Percentiles rank a stretch among this genome's conserved stretches.
These are phyloP conservation scores for Xylariaceae sp. DNA, from an alignment of 2,329 filamentous ascomycete genomes.

Conservation along the genomic window DNA sequence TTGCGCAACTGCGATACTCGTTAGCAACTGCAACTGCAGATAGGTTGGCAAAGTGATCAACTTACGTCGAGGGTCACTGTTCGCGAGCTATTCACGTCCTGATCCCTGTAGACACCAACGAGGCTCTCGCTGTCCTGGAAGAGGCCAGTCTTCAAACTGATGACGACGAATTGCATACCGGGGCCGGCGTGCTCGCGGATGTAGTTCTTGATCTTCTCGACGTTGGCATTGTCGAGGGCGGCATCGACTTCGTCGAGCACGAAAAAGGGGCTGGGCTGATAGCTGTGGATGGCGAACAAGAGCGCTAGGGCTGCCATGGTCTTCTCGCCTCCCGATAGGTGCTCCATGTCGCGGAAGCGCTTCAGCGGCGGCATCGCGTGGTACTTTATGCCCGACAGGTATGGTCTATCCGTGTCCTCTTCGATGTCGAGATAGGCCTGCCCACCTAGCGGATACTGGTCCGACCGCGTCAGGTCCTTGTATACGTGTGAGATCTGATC, in stretches of 20 bases:
- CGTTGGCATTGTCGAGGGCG: constrained; percentile 96
- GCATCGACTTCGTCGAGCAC: constrained; percentile 98
- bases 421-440: constrained; percentile 85
- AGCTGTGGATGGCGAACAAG: constrained; percentile 94
- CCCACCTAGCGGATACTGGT: constrained; percentile 91
- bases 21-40: constrained; percentile 22
- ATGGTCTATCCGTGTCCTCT: constrained; percentile 95
- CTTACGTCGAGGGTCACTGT: constrained; percentile 95
- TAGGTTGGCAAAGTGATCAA: constrained; percentile 23
- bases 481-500: constrained; percentile 94
- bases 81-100: constrained; percentile 88
- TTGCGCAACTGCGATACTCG: constrained; percentile 32
- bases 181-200: constrained; percentile 91
- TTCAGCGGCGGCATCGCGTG: constrained; percentile 98
- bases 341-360: constrained; percentile 98
- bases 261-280: constrained; percentile 95
- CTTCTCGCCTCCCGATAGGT: constrained; percentile 95
- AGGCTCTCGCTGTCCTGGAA: constrained; percentile 97
- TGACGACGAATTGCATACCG: constrained; percentile 99
- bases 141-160: constrained; percentile 90
- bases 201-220: constrained; percentile 94
- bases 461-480: constrained; percentile 88
- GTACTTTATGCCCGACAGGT: constrained; percentile 94
- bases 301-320: constrained; percentile 98
- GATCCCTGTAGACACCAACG: constrained; percentile 94